These are phyloP conservation scores for Hypericum perforatum DNA, from an alignment of 345 rosid species.

Conservation along the genomic window DNA sequence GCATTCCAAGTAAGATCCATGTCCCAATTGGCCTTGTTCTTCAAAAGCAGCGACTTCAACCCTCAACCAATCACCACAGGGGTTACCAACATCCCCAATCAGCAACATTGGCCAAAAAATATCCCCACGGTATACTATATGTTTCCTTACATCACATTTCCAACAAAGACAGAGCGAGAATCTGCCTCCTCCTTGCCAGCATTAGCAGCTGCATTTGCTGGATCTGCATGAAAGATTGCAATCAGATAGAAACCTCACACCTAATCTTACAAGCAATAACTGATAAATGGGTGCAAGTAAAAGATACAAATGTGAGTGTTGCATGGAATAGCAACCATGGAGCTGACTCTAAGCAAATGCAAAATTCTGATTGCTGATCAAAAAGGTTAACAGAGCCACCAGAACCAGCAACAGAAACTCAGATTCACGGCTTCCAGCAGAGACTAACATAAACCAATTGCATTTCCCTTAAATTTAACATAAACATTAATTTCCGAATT, in stretches of 20 bases:
- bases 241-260: no score
- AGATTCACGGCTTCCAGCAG: no score
- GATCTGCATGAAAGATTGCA: slow-evolving; percentile 38
- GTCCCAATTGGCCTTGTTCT: slow-evolving; percentile 24
- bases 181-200: slow-evolving; percentile 69
- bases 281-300: background rate
- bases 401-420: no score
- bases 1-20: slow-evolving; percentile 31
- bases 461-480: no score
- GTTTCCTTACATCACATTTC: slow-evolving; percentile 42
- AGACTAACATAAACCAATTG: no score
- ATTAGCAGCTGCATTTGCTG: slow-evolving; percentile 50
- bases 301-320: no score
- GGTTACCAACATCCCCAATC: slow-evolving; percentile 17
- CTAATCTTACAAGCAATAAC: no score
- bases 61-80: slow-evolving; percentile 19
- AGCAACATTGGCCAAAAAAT: background rate
- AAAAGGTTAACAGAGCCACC: no score
- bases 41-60: slow-evolving; percentile 14
- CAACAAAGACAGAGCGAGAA: slow-evolving; percentile 81
- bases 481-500: no score
- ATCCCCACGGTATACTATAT: background rate
- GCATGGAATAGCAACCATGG: no score
- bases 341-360: no score
- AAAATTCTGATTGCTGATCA: no score